Conservation (phyloP, 768 basidiomycete genomes). For the Podaxis pistillaris region DNA sequence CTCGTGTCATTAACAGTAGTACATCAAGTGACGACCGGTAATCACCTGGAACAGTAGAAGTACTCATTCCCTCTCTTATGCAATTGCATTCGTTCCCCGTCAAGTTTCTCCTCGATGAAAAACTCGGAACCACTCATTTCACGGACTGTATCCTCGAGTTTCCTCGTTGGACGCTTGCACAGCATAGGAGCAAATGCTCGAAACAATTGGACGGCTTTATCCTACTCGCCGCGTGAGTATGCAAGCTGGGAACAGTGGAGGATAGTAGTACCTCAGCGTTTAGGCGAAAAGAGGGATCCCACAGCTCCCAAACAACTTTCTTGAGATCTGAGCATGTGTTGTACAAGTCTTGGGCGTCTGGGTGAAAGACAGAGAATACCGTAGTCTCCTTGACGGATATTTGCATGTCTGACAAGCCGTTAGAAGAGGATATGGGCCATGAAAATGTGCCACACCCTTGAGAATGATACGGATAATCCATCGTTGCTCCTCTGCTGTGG, state of each 20-base stretch:
- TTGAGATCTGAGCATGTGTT: conserved; percentile 97
- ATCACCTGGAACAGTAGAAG: conserved; percentile 87
- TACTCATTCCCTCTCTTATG: conserved; percentile 92
- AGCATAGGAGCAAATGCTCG: conserved; percentile 93
- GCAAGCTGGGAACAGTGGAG: neutral
- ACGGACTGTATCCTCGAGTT: conserved; percentile 80
- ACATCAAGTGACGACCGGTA: conserved; percentile 1
- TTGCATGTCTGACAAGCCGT: conserved; percentile 63
- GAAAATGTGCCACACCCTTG: conserved; percentile 58
- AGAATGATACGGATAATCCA: conserved; percentile 97
- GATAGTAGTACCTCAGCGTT: conserved; percentile 49
- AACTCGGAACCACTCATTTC: conserved; percentile 81
- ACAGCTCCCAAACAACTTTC: conserved; percentile 87
- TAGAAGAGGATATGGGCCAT: neutral
- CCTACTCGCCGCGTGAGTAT: conserved; percentile 40
- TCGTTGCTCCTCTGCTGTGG: conserved; percentile 85
- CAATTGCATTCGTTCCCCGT: conserved; percentile 94
- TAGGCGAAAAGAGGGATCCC: conserved; percentile 69
- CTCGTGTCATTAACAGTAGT: neutral
- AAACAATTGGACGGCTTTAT: conserved; percentile 82
- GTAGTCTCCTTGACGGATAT: conserved; percentile 95
- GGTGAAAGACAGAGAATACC: conserved; percentile 88
- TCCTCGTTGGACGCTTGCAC: conserved; percentile 82
- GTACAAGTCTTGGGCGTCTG: conserved; percentile 90
- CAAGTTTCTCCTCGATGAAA: conserved; percentile 94